Evolutionary conservation across 2,329 filamentous ascomycete species (phyloP).

Genomic region (Aspergillus ustus): DNA sequence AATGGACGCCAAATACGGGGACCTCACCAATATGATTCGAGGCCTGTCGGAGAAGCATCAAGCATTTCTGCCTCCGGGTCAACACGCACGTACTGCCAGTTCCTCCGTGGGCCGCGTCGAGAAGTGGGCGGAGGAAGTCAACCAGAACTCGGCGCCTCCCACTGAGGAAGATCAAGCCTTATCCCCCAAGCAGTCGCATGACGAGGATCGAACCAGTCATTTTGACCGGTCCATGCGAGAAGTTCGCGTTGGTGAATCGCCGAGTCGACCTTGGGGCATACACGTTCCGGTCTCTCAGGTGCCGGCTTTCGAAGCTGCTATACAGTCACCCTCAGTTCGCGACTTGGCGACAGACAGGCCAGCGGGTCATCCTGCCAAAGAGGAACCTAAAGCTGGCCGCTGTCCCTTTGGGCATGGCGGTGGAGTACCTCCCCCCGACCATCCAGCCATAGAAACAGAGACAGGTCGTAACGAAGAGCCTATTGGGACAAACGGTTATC

Average conservation of each 20-base stretch:
- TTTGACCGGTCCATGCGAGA: slow-evolving; percentile 88
- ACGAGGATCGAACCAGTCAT: slow-evolving; percentile 68
- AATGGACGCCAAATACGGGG: slow-evolving; percentile 92
- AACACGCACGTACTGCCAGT: slow-evolving; percentile 36
- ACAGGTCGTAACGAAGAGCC: slow-evolving; percentile 22
- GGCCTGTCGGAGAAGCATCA: slow-evolving; percentile 86
- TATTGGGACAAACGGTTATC: slow-evolving; percentile 10
- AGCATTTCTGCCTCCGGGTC: slow-evolving; percentile 71
- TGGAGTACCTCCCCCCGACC: slow-evolving; percentile 23
- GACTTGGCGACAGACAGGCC: slow-evolving; percentile 26
- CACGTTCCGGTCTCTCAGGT: slow-evolving; percentile 66
- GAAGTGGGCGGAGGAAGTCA: slow-evolving; percentile 82
- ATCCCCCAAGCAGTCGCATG: slow-evolving; percentile 37
- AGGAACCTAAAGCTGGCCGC: slow-evolving; percentile 22
- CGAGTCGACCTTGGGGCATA: slow-evolving; percentile 92
- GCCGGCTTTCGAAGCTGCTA: slow-evolving; percentile 31
- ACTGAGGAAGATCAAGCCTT: slow-evolving; percentile 47
- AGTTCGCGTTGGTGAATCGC: slow-evolving; percentile 89
- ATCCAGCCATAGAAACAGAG: slow-evolving; percentile 20
- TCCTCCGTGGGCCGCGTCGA: slow-evolving; percentile 74
- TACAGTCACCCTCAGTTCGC: slow-evolving; percentile 31
- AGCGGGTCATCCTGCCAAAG: slow-evolving; percentile 14
- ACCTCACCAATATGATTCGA: slow-evolving; percentile 91
- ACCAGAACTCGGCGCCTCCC: slow-evolving; percentile 54
- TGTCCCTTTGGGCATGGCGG: slow-evolving; percentile 42